Evolutionary conservation across 2,329 filamentous ascomycete species (phyloP).

Genomic region (Stemphylium beticola): DNA sequence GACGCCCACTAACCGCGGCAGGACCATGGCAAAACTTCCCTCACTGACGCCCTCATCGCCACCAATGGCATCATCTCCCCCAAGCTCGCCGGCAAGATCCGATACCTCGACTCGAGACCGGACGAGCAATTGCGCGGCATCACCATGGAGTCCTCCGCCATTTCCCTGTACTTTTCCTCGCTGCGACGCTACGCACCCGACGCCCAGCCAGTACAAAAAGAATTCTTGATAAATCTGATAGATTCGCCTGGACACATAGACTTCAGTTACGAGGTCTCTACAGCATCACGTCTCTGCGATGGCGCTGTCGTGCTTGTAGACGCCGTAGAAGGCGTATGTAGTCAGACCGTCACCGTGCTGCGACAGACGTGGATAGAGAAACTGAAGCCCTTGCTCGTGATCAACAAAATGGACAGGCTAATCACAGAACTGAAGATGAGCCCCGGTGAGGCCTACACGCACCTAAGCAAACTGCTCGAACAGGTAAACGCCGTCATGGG

Average conservation of each 20-base stretch:
- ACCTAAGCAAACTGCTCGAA: slow-evolving; percentile 87
- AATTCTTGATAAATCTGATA: slow-evolving; percentile 96
- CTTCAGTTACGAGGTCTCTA: slow-evolving; percentile 97
- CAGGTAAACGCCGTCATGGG: slow-evolving; percentile 97
- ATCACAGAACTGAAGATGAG: slow-evolving; percentile 95
- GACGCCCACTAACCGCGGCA: slow-evolving; percentile 51
- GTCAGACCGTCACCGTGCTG: slow-evolving; percentile 95
- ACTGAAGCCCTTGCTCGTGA: slow-evolving; percentile 89
- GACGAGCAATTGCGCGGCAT: slow-evolving; percentile 96
- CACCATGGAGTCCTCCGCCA: slow-evolving; percentile 99
- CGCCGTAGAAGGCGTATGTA: slow-evolving; percentile 96
- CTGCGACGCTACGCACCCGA: slow-evolving; percentile 74
- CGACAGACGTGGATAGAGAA: slow-evolving; percentile 96
- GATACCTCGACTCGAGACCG: slow-evolving; percentile 93
- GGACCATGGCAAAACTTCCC: slow-evolving; percentile 97
- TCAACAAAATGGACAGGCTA: slow-evolving; percentile 98
- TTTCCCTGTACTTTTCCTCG: slow-evolving; percentile 95
- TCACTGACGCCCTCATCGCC: slow-evolving; percentile 93
- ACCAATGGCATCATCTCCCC: slow-evolving; percentile 99
- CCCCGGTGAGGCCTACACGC: slow-evolving; percentile 84
- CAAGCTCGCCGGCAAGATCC: slow-evolving; percentile 95
- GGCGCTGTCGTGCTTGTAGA: slow-evolving; percentile 94
- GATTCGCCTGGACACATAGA: slow-evolving; percentile 98
- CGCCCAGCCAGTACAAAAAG: slow-evolving; percentile 73
- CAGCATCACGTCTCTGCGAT: slow-evolving; percentile 90